A percentile compares a stretch with the other conserved stretches of the same genome.
Conservation (phyloP, 345 rosid species). For the Arabidopsis suecica region DNA sequence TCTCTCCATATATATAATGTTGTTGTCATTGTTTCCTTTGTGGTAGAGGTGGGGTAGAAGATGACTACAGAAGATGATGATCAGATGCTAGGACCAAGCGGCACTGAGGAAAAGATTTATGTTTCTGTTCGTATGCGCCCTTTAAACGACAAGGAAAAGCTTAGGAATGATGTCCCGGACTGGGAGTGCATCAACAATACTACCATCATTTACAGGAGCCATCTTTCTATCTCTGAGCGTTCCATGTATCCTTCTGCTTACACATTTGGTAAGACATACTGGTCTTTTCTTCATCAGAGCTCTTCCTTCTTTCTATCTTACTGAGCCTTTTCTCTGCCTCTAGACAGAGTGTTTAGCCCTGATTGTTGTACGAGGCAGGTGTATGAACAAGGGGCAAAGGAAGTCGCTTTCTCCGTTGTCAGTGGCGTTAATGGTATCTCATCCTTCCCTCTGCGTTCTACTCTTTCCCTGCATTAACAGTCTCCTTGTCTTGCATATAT, state of each 20-base stretch:
- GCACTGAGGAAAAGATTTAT: constrained; percentile 61
- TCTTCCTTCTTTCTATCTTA: constrained; percentile 33
- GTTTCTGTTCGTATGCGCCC: constrained; percentile 90
- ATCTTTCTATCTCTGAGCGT: constrained; percentile 74
- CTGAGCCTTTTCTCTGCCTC: constrained; percentile 42
- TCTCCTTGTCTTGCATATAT: background rate
- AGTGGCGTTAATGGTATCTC: constrained; percentile 63
- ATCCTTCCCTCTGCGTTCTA: constrained; percentile 43
- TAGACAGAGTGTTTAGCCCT: constrained; percentile 76
- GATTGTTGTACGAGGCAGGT: constrained; percentile 73
- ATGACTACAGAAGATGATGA: constrained; percentile 60
- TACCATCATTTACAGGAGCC: constrained; percentile 69
- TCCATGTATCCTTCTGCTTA: constrained; percentile 89
- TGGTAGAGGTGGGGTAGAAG: constrained; percentile 45
- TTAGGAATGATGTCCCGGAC: constrained; percentile 67
- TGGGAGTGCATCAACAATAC: constrained; percentile 84
- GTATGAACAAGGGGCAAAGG: constrained; percentile 79
- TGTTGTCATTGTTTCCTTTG: constrained; percentile 19
- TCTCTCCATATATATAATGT: background rate
- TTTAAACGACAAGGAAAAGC: constrained; percentile 73
- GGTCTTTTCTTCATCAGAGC: background rate
- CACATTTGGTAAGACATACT: constrained; percentile 65
- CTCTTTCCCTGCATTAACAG: constrained; percentile 1
- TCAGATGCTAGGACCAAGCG: constrained; percentile 48
- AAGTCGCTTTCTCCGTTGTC: constrained; percentile 82